Percentiles rank a stretch among this genome's conserved stretches.
These are phyloP conservation scores for Populus hybrid DNA, from an alignment of 441 rosid species.

Conservation along the genomic window DNA sequence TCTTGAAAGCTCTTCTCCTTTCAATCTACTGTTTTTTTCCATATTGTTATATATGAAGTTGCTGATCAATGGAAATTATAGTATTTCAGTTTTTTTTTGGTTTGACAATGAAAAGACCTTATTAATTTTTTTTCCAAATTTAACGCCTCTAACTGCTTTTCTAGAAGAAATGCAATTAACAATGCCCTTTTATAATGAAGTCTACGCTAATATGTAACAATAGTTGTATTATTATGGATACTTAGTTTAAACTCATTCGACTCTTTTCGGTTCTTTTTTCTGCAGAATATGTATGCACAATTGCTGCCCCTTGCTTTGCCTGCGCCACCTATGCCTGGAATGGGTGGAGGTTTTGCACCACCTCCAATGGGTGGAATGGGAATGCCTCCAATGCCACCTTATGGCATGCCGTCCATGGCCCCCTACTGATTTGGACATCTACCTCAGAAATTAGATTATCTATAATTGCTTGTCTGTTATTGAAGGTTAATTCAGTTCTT, in stretches of 20 bases:
- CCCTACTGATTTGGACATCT: slow-evolving; percentile 34
- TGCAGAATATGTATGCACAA: slow-evolving; percentile 90
- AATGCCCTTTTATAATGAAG: neutral
- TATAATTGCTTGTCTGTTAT: neutral
- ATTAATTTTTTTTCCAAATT: neutral
- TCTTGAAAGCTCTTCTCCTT: neutral
- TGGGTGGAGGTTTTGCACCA: slow-evolving; percentile 40
- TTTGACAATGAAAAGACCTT: neutral
- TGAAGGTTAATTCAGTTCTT: neutral
- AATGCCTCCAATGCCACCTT: slow-evolving; percentile 52
- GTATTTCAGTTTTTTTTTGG: neutral
- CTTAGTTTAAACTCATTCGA: neutral
- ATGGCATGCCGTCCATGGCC: slow-evolving; percentile 83
- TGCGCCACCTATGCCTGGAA: slow-evolving; percentile 88
- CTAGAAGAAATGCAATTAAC: neutral
- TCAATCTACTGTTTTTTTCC: neutral
- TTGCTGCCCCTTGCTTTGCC: slow-evolving; percentile 84
- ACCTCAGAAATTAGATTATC: neutral
- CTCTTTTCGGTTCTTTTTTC: neutral
- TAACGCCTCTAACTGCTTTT: neutral
- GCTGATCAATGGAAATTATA: neutral
- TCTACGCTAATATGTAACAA: neutral
- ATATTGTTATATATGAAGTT: neutral
- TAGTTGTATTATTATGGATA: neutral
- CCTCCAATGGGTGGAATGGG: slow-evolving; percentile 52